phyloP scores from a whole-genome alignment of 139 green algal genomes.

The Dunaliella primolecta region DNA sequence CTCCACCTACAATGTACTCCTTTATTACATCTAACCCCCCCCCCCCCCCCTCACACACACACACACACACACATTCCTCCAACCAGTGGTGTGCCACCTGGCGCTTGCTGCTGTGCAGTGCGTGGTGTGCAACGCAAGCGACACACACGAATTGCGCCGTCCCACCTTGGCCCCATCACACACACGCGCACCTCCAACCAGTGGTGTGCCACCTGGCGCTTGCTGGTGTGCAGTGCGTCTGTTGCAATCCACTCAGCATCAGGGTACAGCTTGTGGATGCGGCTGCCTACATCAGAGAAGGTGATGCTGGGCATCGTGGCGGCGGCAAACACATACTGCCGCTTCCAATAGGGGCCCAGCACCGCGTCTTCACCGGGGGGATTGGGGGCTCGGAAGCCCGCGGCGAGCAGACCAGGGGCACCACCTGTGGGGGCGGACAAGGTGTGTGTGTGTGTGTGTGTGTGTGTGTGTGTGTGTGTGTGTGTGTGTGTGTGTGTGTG shows the following conservation, averaged over 20 bases:
- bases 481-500: no score
- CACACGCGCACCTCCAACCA: conserved; percentile 27
- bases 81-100: conserved; percentile 43
- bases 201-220: conserved; percentile 41
- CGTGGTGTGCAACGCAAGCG: conserved; percentile 63
- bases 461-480: no score
- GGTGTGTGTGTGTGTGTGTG: no score
- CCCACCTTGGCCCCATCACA: no score
- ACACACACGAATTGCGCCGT: no score
- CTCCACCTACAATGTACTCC: no score
- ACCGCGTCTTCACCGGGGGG: neutral
- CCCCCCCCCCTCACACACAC: neutral
- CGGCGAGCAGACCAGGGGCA: conserved; percentile 44
- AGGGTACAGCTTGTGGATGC: conserved; percentile 60
- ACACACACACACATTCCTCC: conserved; percentile 17
- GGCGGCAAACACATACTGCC: conserved; percentile 92
- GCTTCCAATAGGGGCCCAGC: conserved; percentile 26
- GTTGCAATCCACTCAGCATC: conserved; percentile 69
- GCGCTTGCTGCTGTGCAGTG: conserved; percentile 64
- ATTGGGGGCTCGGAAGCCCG: conserved; percentile 28
- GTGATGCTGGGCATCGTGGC: conserved; percentile 84
- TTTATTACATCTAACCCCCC: no score
- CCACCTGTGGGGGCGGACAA: conserved; percentile 19
- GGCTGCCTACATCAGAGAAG: conserved; percentile 52
- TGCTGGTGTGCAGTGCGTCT: conserved; percentile 63